Conservation (phyloP, 352 stramenopile species). For the Phytophthora capsici region DNA sequence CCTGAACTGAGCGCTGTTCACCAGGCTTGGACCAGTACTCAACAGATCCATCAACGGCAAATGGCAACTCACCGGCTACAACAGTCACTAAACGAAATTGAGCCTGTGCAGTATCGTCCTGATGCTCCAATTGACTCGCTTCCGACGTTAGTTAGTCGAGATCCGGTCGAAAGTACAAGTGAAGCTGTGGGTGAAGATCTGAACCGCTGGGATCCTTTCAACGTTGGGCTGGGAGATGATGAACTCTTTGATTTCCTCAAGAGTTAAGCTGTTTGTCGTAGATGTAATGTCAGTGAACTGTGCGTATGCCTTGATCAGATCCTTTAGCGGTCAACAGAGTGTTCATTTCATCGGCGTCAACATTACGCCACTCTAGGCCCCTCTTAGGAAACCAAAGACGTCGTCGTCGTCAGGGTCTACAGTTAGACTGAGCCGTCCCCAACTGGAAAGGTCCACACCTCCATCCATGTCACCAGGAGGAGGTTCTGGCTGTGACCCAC, state of each 20-base stretch:
- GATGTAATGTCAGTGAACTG: neutral
- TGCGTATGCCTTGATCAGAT: neutral
- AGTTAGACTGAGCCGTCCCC: conserved; percentile 27
- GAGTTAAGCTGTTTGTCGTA: conserved; percentile 36
- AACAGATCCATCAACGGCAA: conserved; percentile 27
- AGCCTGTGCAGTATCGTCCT: no score
- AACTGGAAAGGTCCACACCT: conserved; percentile 23
- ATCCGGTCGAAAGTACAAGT: neutral
- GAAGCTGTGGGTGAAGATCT: conserved; percentile 53
- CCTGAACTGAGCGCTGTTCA: neutral
- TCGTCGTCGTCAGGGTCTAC: conserved; percentile 34
- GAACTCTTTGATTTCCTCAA: conserved; percentile 85
- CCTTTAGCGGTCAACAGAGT: neutral
- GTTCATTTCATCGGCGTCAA: conserved; percentile 2
- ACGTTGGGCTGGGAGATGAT: conserved; percentile 73
- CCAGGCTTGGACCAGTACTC: neutral
- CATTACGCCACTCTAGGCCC: conserved; percentile 1
- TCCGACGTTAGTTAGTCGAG: conserved; percentile 9
- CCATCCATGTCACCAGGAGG: neutral
- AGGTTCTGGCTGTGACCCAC: neutral
- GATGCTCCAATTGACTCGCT: conserved; percentile 1
- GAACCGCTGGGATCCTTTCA: conserved; percentile 68
- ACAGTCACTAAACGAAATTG: conserved; percentile 10
- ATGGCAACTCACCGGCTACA: neutral
- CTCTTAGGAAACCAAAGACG: conserved; percentile 32